These are phyloP conservation scores for Cryptosporidium baileyi DNA, from an alignment of 169 alveolate species.

Conservation along the genomic window DNA sequence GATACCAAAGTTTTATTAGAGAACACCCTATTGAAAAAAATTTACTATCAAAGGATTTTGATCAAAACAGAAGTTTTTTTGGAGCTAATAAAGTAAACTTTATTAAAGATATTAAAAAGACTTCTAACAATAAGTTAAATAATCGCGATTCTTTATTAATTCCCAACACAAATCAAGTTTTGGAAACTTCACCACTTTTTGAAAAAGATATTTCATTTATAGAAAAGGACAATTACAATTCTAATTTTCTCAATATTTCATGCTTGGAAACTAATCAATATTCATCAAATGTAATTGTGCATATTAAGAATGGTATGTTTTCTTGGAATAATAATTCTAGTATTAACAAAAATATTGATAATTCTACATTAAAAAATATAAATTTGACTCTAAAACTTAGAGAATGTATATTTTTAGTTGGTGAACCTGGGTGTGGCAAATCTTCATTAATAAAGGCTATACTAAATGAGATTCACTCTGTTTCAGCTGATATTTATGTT, in stretches of 20 bases:
- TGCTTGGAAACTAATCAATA: too few species aligned
- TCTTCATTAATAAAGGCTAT: slow-evolving; percentile 79
- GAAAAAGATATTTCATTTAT: too few species aligned
- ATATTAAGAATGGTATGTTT: slow-evolving; percentile 30
- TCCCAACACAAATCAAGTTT: too few species aligned
- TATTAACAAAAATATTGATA: neutral
- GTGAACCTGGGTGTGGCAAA: slow-evolving; percentile 86
- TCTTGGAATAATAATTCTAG: slow-evolving; percentile 6
- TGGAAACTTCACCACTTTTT: too few species aligned
- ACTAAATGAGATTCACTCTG: slow-evolving; percentile 72
- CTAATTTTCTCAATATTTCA: too few species aligned
- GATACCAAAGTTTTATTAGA: slow-evolving; percentile 12
- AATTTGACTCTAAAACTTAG: neutral
- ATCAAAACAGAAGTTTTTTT: too few species aligned
- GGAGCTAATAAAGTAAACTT: too few species aligned
- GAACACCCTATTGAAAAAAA: slow-evolving; percentile 32
- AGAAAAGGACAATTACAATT: too few species aligned
- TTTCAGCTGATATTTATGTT: slow-evolving; percentile 71
- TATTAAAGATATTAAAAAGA: neutral
- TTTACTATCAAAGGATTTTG: too few species aligned
- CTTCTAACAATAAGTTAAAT: neutral
- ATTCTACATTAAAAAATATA: slow-evolving; percentile 16
- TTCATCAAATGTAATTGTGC: too few species aligned
- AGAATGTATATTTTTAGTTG: slow-evolving; percentile 53
- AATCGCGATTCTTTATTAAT: too few species aligned